A percentile compares a stretch with the other conserved stretches of the same genome.
These are phyloP conservation scores for Ceratocystis diversiconidia DNA, from an alignment of 2,329 filamentous ascomycete genomes.

Conservation along the genomic window DNA sequence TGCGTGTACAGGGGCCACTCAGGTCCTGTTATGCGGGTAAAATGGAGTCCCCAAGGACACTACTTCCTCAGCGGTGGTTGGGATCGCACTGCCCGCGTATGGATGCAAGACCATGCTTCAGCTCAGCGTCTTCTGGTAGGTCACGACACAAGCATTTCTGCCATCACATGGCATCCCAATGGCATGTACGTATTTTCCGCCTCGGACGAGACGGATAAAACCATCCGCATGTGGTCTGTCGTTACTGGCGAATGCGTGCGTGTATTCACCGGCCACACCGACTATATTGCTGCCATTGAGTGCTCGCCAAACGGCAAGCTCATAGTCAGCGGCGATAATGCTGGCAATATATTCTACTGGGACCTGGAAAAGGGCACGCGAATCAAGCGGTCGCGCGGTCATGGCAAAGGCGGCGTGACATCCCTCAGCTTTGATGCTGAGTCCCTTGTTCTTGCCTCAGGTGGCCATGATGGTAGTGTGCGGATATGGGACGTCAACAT, in stretches of 20 bases:
- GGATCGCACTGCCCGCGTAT: constrained; percentile 81
- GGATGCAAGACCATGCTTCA: constrained; percentile 85
- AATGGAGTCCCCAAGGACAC: constrained; percentile 86
- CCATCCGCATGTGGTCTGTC: constrained; percentile 95
- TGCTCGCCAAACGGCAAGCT: constrained; percentile 80
- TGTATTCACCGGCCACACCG: constrained; percentile 81
- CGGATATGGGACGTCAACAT: constrained; percentile 83
- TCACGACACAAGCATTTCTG: constrained; percentile 85
- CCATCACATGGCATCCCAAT: constrained; percentile 88
- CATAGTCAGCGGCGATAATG: constrained; percentile 77
- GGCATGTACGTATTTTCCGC: constrained; percentile 87
- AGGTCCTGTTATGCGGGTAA: constrained; percentile 73
- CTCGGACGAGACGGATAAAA: constrained; percentile 71
- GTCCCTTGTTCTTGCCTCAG: constrained; percentile 77
- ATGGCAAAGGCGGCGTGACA: constrained; percentile 87
- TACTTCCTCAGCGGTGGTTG: constrained; percentile 83
- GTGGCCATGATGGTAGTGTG: constrained; percentile 82
- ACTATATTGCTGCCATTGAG: constrained; percentile 71
- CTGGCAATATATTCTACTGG: constrained; percentile 88
- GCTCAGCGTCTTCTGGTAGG: constrained; percentile 79
- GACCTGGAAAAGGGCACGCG: constrained; percentile 74
- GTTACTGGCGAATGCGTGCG: constrained; percentile 74
- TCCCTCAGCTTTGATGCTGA: constrained; percentile 88
- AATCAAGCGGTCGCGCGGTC: constrained; percentile 85
- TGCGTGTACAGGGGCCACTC: constrained; percentile 91